A percentile compares a stretch with the other conserved stretches of the same genome.
Evolutionary conservation across 805 yeast species (phyloP).

Genomic region (Kazachstania bromeliacearum): DNA sequence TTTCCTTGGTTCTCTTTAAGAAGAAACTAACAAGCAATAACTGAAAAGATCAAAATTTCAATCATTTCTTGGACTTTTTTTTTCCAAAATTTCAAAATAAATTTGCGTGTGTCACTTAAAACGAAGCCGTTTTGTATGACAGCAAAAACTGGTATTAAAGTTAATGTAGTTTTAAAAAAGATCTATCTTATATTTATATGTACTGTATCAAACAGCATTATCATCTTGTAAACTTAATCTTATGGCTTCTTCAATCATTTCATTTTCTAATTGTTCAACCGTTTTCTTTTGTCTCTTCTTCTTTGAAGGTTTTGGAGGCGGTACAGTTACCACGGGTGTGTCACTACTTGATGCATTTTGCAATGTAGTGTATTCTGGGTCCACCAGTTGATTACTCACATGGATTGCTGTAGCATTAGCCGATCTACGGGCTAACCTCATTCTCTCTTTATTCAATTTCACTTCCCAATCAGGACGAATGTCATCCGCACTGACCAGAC

Average conservation of each 20-base stretch:
- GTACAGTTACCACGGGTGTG: no score
- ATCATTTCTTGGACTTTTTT: not conserved
- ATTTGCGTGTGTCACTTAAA: constrained; percentile 3
- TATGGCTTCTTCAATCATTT: constrained; percentile 80
- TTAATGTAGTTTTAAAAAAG: no score
- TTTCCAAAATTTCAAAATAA: constrained; percentile 2
- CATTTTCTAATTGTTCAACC: constrained; percentile 45
- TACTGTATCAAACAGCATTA: not conserved
- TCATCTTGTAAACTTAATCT: constrained; percentile 56
- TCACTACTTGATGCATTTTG: constrained; percentile 6
- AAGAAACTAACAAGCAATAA: no score
- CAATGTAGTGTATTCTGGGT: constrained; percentile 14
- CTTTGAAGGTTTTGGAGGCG: constrained; percentile 5
- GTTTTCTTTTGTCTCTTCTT: not conserved
- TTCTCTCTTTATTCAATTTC: constrained; percentile 60
- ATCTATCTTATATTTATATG: no score
- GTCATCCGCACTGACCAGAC: constrained; percentile 35
- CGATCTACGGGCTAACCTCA: constrained; percentile 71
- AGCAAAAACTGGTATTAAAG: no score
- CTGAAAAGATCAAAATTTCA: no score
- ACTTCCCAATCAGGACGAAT: constrained; percentile 92
- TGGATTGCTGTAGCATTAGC: constrained; percentile 94
- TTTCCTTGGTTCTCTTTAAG: constrained; percentile 19
- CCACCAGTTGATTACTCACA: constrained; percentile 65
- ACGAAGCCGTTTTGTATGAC: not conserved